Conservation (phyloP, 306 rosid species). For the Trifolium subterraneum region DNA sequence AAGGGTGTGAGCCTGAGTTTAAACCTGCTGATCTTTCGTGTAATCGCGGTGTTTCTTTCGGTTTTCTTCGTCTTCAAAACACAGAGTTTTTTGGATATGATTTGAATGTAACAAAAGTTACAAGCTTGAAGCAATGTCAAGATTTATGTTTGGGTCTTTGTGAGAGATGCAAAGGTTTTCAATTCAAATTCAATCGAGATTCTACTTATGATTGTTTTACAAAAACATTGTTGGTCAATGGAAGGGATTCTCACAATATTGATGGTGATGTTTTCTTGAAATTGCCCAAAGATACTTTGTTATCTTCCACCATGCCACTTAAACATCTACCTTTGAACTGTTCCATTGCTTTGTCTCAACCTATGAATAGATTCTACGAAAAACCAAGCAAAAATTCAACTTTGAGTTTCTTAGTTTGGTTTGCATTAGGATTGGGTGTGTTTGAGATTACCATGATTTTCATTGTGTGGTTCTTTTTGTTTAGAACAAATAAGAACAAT, state of each 20-base stretch:
- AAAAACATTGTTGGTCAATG: conserved; percentile 50
- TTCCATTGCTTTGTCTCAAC: conserved; percentile 15
- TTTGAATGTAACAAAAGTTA: background rate
- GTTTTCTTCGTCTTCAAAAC: conserved; percentile 44
- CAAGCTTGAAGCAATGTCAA: conserved; percentile 47
- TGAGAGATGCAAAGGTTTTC: conserved; percentile 56
- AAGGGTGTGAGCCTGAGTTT: conserved; percentile 58
- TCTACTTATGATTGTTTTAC: conserved; percentile 50
- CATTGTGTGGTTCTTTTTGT: conserved; percentile 52
- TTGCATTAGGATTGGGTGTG: conserved; percentile 42
- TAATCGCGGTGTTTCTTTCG: background rate
- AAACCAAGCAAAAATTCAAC: conserved; percentile 22
- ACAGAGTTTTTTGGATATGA: conserved; percentile 65
- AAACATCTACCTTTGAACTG: conserved; percentile 38
- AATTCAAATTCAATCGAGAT: conserved; percentile 24
- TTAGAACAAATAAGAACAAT: conserved; percentile 35
- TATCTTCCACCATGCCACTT: background rate
- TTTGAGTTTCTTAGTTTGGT: conserved; percentile 53
- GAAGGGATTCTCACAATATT: conserved; percentile 44
- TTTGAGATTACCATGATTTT: conserved; percentile 35
- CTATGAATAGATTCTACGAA: conserved; percentile 37
- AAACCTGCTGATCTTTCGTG: conserved; percentile 35
- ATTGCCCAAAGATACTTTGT: conserved; percentile 37
- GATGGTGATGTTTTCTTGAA: conserved; percentile 49
- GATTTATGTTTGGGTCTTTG: conserved; percentile 49